Conservation (phyloP, 169 alveolate species). For the Toxoplasma gondii region DNA sequence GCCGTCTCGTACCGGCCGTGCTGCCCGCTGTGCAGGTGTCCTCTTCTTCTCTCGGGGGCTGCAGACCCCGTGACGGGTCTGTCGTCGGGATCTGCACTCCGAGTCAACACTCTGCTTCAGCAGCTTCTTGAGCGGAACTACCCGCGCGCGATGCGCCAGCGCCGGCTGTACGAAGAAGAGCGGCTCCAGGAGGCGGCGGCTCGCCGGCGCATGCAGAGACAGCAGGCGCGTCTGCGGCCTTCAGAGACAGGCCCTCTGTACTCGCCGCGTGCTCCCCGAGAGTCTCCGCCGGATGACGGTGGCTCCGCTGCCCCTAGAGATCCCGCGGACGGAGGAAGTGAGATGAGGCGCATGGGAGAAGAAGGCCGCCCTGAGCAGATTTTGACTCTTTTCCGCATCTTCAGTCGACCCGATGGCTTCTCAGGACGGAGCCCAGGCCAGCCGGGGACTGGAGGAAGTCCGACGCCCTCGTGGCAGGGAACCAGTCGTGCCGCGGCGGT, state of each 20-base stretch:
- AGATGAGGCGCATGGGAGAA: not conserved
- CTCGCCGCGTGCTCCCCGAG: not conserved
- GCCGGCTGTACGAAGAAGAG: slow-evolving; percentile 13
- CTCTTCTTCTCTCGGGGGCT: slow-evolving; percentile 43
- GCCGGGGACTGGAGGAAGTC: not conserved
- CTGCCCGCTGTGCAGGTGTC: slow-evolving; percentile 56
- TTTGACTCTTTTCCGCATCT: not conserved
- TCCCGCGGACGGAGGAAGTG: not conserved
- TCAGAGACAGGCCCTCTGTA: not conserved
- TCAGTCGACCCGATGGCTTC: not conserved
- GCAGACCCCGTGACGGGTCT: not conserved
- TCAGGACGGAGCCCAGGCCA: not conserved
- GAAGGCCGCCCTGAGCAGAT: not conserved
- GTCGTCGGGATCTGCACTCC: not conserved
- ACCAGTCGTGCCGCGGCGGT: not conserved
- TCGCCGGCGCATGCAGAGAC: slow-evolving; percentile 7
- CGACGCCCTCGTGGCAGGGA: not conserved
- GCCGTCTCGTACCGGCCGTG: slow-evolving; percentile 52
- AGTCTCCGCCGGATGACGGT: no score
- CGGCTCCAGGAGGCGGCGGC: slow-evolving; percentile 41
- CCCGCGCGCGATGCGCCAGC: slow-evolving; percentile 29
- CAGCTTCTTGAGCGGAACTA: slow-evolving; percentile 53
- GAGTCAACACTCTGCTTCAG: slow-evolving; percentile 53
- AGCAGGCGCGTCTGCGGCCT: not conserved
- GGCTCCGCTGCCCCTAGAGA: no score